Percentiles rank a stretch among this genome's conserved stretches.
Evolutionary conservation across 306 rosid genomes (phyloP).

Genomic region (Ammopiptanthus mongolicus): DNA sequence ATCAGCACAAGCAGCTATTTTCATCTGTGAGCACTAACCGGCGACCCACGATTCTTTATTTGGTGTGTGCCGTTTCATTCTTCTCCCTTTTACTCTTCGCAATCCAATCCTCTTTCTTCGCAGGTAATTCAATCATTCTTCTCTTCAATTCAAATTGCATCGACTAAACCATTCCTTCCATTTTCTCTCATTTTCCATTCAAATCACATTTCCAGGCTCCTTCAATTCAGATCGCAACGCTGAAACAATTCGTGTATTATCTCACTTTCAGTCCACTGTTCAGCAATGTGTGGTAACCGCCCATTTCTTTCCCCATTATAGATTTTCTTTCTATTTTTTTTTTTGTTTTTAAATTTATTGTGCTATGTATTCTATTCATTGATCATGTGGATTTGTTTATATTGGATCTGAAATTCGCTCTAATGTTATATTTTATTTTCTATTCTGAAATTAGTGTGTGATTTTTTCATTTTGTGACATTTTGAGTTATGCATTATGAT

Average conservation of each 20-base stretch:
- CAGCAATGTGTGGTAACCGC: slow-evolving; percentile 85
- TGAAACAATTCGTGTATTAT: slow-evolving; percentile 38
- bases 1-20: slow-evolving; percentile 29
- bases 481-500: too few species aligned
- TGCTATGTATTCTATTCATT: not conserved
- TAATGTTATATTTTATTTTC: not conserved
- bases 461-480: too few species aligned
- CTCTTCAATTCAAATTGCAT: not conserved
- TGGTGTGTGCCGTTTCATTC: slow-evolving; percentile 58
- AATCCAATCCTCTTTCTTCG: slow-evolving; percentile 75
- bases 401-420: slow-evolving; percentile 13
- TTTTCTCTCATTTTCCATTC: not conserved
- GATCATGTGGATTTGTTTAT: not conserved
- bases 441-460: too few species aligned
- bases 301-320: not conserved
- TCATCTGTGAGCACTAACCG: slow-evolving; percentile 16
- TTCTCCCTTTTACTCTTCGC: slow-evolving; percentile 70
- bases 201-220: slow-evolving; percentile 36
- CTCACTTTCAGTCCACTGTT: slow-evolving; percentile 63
- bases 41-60: slow-evolving; percentile 60
- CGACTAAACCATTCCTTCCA: not conserved
- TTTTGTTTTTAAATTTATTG: not conserved
- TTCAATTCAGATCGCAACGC: slow-evolving; percentile 41
- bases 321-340: not conserved
- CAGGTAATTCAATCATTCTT: slow-evolving; percentile 34